phyloP scores from a whole-genome alignment of 2,329 filamentous ascomycete species.

The Ophiostoma triangulosporum region DNA sequence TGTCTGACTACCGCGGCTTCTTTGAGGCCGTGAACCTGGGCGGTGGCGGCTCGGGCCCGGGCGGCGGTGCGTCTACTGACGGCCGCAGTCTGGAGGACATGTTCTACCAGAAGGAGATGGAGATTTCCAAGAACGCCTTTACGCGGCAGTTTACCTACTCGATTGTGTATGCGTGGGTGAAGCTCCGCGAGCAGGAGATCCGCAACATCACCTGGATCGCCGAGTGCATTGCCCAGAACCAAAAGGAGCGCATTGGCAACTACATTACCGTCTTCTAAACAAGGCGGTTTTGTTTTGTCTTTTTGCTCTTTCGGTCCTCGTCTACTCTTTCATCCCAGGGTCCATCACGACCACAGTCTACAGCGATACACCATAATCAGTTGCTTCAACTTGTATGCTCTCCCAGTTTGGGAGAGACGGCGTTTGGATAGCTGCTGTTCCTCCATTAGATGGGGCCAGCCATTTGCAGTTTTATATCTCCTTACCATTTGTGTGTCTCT shows the following conservation, averaged over 20 bases:
- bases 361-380: conserved; percentile 1
- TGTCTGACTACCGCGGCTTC: conserved; percentile 87
- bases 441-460: not conserved
- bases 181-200: conserved; percentile 97
- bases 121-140: conserved; percentile 88
- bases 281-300: not conserved
- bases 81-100: conserved; percentile 88
- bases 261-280: conserved; percentile 89
- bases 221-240: conserved; percentile 98
- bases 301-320: conserved; percentile 7
- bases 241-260: conserved; percentile 97
- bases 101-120: conserved; percentile 99
- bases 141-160: conserved; percentile 91
- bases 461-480: not conserved
- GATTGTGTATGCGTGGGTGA: conserved; percentile 96
- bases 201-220: conserved; percentile 99
- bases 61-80: conserved; percentile 57
- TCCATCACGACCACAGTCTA: not conserved
- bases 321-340: conserved; percentile 3
- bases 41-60: conserved; percentile 52
- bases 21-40: conserved; percentile 81
- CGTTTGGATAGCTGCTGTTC: not conserved
- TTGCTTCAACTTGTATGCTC: not conserved
- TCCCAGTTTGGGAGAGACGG: not conserved
- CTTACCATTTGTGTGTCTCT: not conserved